Conservation (phyloP, 352 stramenopile species). For the Globisporangium barbulae region DNA sequence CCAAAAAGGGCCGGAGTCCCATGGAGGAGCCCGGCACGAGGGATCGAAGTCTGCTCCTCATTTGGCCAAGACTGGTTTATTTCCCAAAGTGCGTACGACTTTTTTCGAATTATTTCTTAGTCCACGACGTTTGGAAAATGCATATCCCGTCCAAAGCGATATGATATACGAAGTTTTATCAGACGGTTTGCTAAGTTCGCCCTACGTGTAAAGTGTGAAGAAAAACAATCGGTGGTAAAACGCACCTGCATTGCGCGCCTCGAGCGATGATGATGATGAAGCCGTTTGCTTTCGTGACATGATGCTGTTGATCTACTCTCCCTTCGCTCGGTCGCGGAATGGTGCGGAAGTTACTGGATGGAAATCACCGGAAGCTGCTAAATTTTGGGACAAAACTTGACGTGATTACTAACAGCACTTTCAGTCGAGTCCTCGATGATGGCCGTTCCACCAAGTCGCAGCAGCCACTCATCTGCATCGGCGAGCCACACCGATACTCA, state of each 20-base stretch:
- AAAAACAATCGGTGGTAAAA: neutral
- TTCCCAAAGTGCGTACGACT: neutral
- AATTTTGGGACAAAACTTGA: slow-evolving; percentile 6
- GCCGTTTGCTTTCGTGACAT: neutral
- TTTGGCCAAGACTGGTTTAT: neutral
- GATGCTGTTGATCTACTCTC: neutral
- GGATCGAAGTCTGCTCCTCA: neutral
- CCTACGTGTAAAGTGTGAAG: neutral
- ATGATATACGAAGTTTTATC: neutral
- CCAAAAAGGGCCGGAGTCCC: neutral
- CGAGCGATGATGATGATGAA: neutral
- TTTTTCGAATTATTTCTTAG: slow-evolving; percentile 1
- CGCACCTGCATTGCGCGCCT: neutral
- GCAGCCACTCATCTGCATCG: neutral
- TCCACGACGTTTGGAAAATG: neutral
- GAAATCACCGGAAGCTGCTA: neutral
- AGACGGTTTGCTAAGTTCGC: neutral
- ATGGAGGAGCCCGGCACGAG: no score
- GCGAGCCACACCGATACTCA: neutral
- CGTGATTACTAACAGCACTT: slow-evolving; percentile 6
- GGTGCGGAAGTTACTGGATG: neutral
- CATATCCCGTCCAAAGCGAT: neutral
- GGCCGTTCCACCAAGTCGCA: neutral
- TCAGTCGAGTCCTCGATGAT: neutral
- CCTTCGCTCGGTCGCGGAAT: neutral